phyloP scores from a whole-genome alignment of 2,329 filamentous ascomycete genomes.

The Xylariaceae sp. region DNA sequence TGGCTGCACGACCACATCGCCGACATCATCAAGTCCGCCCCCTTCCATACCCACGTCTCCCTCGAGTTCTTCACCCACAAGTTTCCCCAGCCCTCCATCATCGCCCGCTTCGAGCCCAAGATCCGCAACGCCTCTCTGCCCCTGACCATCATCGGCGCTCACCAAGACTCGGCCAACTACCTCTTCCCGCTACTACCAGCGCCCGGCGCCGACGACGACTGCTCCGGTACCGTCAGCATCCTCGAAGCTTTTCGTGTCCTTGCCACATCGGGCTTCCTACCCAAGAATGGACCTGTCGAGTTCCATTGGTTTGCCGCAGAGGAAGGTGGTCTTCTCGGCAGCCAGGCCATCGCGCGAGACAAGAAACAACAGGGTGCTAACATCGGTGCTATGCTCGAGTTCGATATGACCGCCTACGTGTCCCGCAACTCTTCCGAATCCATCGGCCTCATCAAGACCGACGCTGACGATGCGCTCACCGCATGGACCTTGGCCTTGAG shows the following conservation, averaged over 20 bases:
- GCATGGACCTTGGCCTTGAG: conserved; percentile 33
- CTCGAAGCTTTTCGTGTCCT: conserved; percentile 73
- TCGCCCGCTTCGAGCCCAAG: conserved; percentile 74
- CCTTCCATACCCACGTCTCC: conserved; percentile 50
- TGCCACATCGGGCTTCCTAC: conserved; percentile 58
- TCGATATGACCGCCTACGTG: conserved; percentile 39
- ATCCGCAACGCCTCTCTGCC: conserved; percentile 36
- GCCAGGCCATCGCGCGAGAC: conserved; percentile 39
- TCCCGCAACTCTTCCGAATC: conserved; percentile 35
- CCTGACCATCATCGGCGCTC: conserved; percentile 62
- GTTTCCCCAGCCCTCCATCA: conserved; percentile 74
- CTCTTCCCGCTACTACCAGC: conserved; percentile 67
- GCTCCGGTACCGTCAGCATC: conserved; percentile 73
- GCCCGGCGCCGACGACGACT: conserved; percentile 74
- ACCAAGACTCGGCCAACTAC: conserved; percentile 78
- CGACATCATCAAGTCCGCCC: conserved; percentile 57
- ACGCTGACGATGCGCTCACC: conserved; percentile 34
- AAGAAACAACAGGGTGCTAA: conserved; percentile 59
- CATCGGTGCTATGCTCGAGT: conserved; percentile 20
- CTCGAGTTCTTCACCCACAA: conserved; percentile 64
- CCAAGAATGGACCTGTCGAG: conserved; percentile 66
- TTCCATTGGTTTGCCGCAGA: conserved; percentile 87
- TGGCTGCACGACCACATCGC: conserved; percentile 69
- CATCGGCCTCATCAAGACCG: conserved; percentile 37
- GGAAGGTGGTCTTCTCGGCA: conserved; percentile 74